Percentiles rank a stretch among this genome's conserved stretches.
These are phyloP conservation scores for Erysimum cheiranthoides DNA, from an alignment of 345 rosid genomes.

Conservation along the genomic window DNA sequence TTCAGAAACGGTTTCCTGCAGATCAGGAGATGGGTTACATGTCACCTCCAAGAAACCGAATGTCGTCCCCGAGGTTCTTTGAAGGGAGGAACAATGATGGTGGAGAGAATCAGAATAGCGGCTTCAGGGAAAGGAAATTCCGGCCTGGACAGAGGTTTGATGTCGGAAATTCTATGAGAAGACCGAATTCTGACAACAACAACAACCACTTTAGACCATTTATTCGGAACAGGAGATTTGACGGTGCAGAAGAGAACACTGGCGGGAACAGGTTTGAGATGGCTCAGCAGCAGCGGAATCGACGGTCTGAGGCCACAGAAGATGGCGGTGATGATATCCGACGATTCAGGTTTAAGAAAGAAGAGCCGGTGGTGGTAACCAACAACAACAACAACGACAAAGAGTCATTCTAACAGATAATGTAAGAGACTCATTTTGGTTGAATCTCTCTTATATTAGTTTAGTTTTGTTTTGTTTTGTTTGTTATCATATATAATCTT, in stretches of 20 bases:
- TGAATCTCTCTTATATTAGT: conserved; percentile 1
- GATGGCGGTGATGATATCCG: background rate
- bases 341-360: background rate
- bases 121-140: conserved; percentile 47
- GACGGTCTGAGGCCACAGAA: conserved; percentile 32
- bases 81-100: conserved; percentile 48
- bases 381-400: conserved; percentile 12
- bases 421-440: background rate
- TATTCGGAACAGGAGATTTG: conserved; percentile 43
- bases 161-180: conserved; percentile 26
- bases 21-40: conserved; percentile 50
- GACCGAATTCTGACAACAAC: conserved; percentile 42
- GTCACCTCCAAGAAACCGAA: conserved; percentile 47
- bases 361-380: background rate
- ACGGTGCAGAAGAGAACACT: conserved; percentile 44
- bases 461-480: background rate
- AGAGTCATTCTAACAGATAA: conserved; percentile 23
- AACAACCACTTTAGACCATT: conserved; percentile 39
- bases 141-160: conserved; percentile 51
- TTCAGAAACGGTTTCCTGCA: conserved; percentile 50
- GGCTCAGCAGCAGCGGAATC: conserved; percentile 37
- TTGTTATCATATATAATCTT: background rate
- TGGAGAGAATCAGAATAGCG: background rate
- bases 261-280: conserved; percentile 47
- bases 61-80: conserved; percentile 48